Evolutionary conservation across 495 filamentous ascomycete genomes (phyloP).

Genomic region (Tuber umbilicatum): DNA sequence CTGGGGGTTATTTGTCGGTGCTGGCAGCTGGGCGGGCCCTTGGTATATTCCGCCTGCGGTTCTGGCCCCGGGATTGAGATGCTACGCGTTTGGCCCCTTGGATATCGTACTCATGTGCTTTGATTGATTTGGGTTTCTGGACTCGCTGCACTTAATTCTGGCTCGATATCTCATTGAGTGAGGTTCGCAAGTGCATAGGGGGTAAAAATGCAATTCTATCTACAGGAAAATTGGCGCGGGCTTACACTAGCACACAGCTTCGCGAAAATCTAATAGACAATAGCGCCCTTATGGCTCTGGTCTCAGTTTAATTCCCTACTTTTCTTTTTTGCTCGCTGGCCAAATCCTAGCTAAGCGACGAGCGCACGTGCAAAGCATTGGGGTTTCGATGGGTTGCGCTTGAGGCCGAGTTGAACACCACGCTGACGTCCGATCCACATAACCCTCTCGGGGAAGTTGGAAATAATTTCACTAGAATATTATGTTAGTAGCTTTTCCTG

Average conservation of each 20-base stretch:
- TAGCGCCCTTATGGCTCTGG: background rate
- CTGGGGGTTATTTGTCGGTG: background rate
- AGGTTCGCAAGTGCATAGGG: background rate
- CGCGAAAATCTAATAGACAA: background rate
- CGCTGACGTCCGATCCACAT: constrained; percentile 27
- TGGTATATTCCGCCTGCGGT: background rate
- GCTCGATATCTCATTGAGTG: background rate
- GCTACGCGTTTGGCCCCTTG: background rate
- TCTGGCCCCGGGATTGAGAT: background rate
- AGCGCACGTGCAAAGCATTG: constrained; percentile 16
- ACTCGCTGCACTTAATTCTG: background rate
- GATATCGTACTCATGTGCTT: background rate
- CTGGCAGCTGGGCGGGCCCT: background rate
- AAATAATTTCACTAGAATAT: constrained; percentile 31
- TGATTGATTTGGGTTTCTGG: background rate
- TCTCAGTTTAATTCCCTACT: background rate
- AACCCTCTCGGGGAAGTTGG: constrained; percentile 42
- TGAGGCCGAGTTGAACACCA: constrained; percentile 26
- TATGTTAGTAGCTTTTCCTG: background rate
- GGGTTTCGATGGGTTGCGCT: constrained; percentile 10
- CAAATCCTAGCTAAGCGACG: background rate
- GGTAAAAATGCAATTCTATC: background rate
- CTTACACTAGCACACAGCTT: background rate
- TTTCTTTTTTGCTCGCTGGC: background rate
- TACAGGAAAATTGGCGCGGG: background rate